Evolutionary conservation across 1,284 basidiomycete species (phyloP), one percentile per base, ranked within the genome.

Genomic region (Tilletia indica): DNA sequence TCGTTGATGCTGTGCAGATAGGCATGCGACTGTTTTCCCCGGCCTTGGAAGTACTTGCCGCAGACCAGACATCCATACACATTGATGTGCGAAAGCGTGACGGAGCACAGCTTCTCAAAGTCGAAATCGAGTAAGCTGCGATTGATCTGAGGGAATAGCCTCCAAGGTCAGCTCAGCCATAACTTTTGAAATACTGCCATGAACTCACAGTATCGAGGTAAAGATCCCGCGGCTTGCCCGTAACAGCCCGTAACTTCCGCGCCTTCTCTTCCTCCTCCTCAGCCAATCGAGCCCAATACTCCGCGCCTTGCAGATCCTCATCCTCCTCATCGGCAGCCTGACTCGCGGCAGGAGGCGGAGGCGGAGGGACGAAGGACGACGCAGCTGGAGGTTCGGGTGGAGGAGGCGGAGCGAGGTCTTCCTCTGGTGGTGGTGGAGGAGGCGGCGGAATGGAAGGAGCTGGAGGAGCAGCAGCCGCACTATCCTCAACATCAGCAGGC

Each of bases 21-120:
- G 36, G 97, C 97, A 84, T 94, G 95, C 68, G 93, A 95, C 61
- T 89, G 92, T 75, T 91, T 90, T 21, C 97, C 95, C 78, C 97
- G 88, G 4, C 97, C 97, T 87, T 99, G 97, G 82, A 97, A 99
- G 86, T 98, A 99, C 86, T 97, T 97, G 70, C 97, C 97, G 84
- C 94, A 97, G 12, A 99, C 94, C 66, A 99, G 89, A 83, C 97
- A 99, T 31, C 93, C 94, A 82, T 99, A 99, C 75, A 93, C 92
- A 85, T 99, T 97, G 88, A 97, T 94, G 85, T 97, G 97, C 39
- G 93, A 93, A 66, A 94, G 87, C 38, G 93, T 96, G 72, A 99
- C 93, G 9, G 94, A 97, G 87, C 97, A 99, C 39, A 99, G 89
- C 87, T 96, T 94, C 87, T 99, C 97, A 83, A 99, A 99, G 86